Evolutionary conservation across 1,284 basidiomycete genomes (phyloP).

Genomic region (Trametes pubescens): DNA sequence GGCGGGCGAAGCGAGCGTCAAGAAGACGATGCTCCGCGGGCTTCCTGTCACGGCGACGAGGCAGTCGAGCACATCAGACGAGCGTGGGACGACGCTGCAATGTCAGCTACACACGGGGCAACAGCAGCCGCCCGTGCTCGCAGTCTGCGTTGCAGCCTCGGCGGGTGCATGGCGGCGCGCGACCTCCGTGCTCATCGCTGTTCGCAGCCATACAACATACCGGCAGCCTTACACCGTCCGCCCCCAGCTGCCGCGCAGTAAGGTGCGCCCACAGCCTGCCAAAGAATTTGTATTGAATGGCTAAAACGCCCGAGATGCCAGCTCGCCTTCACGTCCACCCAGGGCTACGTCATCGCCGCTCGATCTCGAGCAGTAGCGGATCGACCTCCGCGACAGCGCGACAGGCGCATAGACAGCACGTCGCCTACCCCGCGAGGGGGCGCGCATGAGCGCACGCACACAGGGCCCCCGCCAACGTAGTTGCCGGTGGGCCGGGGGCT

Average conservation of each 20-base stretch:
- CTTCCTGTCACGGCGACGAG: constrained; percentile 7
- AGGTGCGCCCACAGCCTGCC: not conserved
- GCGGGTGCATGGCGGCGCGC: not conserved
- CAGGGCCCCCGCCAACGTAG: constrained; percentile 9
- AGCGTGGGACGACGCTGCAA: constrained; percentile 7
- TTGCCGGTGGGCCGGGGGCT: constrained; percentile 17
- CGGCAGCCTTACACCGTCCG: constrained; percentile 8
- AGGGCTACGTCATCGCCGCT: constrained; percentile 27
- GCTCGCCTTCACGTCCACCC: not conserved
- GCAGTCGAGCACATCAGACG: constrained; percentile 11
- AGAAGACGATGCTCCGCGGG: constrained; percentile 8
- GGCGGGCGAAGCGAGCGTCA: not conserved
- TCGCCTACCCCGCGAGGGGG: constrained; percentile 8
- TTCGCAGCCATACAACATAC: constrained; percentile 9
- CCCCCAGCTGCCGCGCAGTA: not conserved
- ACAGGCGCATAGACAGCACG: constrained; percentile 15
- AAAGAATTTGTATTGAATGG: not conserved
- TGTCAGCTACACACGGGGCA: constrained; percentile 11
- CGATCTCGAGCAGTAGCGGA: constrained; percentile 19
- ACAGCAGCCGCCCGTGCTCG: constrained; percentile 2
- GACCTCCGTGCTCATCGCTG: constrained; percentile 1
- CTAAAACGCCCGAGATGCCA: constrained; percentile 10
- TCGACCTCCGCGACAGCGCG: constrained; percentile 21
- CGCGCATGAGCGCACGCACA: not conserved
- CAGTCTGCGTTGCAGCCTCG: not conserved